A percentile compares a stretch with the other conserved stretches of the same genome.
phyloP scores from a whole-genome alignment of 305 asterid genomes.

The Plantago coronopus region DNA sequence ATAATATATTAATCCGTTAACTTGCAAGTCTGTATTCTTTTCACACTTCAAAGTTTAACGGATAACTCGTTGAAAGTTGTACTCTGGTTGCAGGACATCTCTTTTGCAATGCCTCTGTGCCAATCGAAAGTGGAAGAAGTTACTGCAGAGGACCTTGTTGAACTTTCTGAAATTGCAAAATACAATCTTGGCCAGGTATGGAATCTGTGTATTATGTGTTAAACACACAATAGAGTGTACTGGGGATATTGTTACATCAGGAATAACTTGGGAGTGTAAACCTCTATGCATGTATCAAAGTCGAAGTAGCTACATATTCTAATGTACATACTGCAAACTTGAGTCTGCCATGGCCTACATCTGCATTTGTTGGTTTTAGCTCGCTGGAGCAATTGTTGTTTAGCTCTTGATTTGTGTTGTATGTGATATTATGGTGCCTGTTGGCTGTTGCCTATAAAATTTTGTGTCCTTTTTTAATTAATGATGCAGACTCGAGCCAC shows the following conservation, averaged over 20 bases:
- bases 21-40: slow-evolving; percentile 4
- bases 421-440: slow-evolving; percentile 18
- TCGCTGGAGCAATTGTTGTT: neutral
- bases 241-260: slow-evolving; percentile 6
- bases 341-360: too few species aligned
- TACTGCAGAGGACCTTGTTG: slow-evolving; percentile 72
- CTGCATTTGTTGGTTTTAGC: too few species aligned
- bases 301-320: too few species aligned
- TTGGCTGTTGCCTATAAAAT: slow-evolving; percentile 17
- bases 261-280: slow-evolving; percentile 14
- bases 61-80: slow-evolving; percentile 12
- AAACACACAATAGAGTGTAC: slow-evolving; percentile 11
- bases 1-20: slow-evolving; percentile 17
- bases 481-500: slow-evolving; percentile 58
- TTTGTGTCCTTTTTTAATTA: slow-evolving; percentile 16
- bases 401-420: neutral
- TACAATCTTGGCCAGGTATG: slow-evolving; percentile 75
- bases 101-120: slow-evolving; percentile 90
- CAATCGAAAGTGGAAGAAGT: slow-evolving; percentile 70
- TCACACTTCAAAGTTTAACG: slow-evolving; percentile 14
- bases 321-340: too few species aligned
- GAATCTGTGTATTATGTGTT: slow-evolving; percentile 14
- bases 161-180: slow-evolving; percentile 72
- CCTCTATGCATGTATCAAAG: too few species aligned
- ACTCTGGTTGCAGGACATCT: slow-evolving; percentile 54